These are phyloP conservation scores for Amanita brunnescens DNA, from an alignment of 768 basidiomycete genomes.

Conservation along the genomic window DNA sequence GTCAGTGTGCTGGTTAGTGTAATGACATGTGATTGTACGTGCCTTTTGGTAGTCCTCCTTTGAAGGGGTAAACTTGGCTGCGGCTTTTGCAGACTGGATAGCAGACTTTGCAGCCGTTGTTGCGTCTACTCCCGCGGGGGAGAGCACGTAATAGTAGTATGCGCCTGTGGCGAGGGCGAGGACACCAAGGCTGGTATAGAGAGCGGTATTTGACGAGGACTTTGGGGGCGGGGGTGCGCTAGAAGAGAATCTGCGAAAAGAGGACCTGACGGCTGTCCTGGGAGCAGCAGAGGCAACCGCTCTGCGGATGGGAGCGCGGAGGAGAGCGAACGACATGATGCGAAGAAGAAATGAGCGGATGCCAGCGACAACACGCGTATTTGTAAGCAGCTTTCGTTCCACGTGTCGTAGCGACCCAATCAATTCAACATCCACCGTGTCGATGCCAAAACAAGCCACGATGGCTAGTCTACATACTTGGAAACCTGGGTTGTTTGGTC, in stretches of 20 bases:
- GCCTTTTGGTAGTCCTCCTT: conserved; percentile 91
- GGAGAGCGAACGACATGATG: conserved; percentile 48
- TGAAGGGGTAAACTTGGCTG: conserved; percentile 62
- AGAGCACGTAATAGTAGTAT: conserved; percentile 51
- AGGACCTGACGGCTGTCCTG: conserved; percentile 26
- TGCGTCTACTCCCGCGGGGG: conserved; percentile 41
- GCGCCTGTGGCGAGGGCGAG: conserved; percentile 51
- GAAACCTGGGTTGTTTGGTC: too few species aligned
- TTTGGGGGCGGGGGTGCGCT: conserved; percentile 34
- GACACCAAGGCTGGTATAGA: conserved; percentile 56
- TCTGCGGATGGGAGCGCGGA: conserved; percentile 44
- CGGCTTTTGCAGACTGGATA: conserved; percentile 52
- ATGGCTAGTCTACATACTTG: too few species aligned
- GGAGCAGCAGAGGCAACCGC: conserved; percentile 27
- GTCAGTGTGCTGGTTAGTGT: neutral
- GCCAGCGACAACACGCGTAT: neutral
- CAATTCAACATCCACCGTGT: too few species aligned
- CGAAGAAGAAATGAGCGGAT: too few species aligned
- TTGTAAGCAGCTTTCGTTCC: neutral
- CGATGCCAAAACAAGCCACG: too few species aligned
- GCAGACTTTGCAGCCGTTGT: conserved; percentile 52
- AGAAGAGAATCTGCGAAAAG: conserved; percentile 49
- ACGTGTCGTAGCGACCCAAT: too few species aligned
- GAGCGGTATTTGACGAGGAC: conserved; percentile 42
- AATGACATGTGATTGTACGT: neutral